These are phyloP conservation scores for Coprinopsis sp. DNA, from an alignment of 768 basidiomycete species.

Conservation along the genomic window DNA sequence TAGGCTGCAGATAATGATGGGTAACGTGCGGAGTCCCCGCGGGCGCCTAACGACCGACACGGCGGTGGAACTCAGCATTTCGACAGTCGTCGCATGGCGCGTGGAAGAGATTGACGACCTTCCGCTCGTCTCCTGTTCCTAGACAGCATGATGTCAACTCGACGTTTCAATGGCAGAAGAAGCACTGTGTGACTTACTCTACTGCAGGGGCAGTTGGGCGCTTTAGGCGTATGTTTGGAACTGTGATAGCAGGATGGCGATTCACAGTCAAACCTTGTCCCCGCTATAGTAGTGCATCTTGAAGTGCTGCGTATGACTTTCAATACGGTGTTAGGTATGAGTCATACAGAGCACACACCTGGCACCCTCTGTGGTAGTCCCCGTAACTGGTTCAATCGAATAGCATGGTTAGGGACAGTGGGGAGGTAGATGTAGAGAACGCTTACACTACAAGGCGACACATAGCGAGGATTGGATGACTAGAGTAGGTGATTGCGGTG, in stretches of 20 bases:
- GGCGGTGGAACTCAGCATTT: conserved; percentile 29
- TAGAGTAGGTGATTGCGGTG: neutral
- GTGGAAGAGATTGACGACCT: conserved; percentile 63
- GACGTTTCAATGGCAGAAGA: neutral
- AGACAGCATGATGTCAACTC: conserved; percentile 16
- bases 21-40: neutral
- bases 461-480: conserved; percentile 30
- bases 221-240: conserved; percentile 54
- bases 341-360: conserved; percentile 25
- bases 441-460: conserved; percentile 56
- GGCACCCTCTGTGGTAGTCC: conserved; percentile 41
- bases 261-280: conserved; percentile 50
- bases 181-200: conserved; percentile 27
- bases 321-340: neutral
- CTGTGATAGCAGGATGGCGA: conserved; percentile 49
- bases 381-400: conserved; percentile 28
- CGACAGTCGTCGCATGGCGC: conserved; percentile 57
- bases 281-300: conserved; percentile 61
- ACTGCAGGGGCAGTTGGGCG: conserved; percentile 53
- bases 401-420: conserved; percentile 7
- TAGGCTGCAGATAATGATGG: neutral
- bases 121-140: conserved; percentile 43
- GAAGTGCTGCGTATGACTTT: conserved; percentile 49
- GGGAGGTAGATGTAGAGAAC: conserved; percentile 10
- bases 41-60: conserved; percentile 15